Evolutionary conservation across 1,284 basidiomycete genomes (phyloP).

Genomic region (Ceratobasidium sp.): DNA sequence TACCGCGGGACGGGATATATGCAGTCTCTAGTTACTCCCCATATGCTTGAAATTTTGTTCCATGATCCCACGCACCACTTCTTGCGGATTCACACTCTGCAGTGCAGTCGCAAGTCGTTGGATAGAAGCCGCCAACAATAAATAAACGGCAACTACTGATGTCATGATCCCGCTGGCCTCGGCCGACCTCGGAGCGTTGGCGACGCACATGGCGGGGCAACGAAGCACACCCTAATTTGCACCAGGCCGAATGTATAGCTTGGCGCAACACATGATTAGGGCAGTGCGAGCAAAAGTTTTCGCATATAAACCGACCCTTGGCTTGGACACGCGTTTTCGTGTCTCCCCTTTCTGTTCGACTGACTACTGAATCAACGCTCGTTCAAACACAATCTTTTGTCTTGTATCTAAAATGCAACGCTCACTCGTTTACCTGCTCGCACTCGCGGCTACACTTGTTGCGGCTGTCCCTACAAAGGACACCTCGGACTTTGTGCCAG

Average conservation of each 20-base stretch:
- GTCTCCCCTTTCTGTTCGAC: not conserved
- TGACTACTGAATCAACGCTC: constrained; percentile 4
- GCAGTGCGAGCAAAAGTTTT: constrained; percentile 4
- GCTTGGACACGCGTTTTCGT: constrained; percentile 7
- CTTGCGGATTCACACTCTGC: not conserved
- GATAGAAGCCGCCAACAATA: not conserved
- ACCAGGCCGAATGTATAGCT: not conserved
- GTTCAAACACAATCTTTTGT: not conserved
- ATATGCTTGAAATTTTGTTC: not conserved
- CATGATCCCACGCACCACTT: too few relatives aligned
- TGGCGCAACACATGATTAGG: constrained; percentile 14
- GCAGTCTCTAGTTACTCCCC: not conserved
- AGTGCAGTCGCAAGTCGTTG: too few relatives aligned
- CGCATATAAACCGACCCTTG: constrained; percentile 5
- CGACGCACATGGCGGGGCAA: not conserved
- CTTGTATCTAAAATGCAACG: not conserved
- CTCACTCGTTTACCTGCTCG: not conserved
- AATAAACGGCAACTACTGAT: not conserved
- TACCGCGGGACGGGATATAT: not conserved
- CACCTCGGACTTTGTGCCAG: not conserved
- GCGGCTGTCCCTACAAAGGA: not conserved
- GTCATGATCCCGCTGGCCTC: not conserved
- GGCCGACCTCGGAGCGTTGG: not conserved
- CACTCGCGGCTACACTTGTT: constrained; percentile 1
- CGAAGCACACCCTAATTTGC: not conserved